Conservation (phyloP, 2,329 filamentous ascomycete genomes). For the Aspergillus aculeatinus region DNA sequence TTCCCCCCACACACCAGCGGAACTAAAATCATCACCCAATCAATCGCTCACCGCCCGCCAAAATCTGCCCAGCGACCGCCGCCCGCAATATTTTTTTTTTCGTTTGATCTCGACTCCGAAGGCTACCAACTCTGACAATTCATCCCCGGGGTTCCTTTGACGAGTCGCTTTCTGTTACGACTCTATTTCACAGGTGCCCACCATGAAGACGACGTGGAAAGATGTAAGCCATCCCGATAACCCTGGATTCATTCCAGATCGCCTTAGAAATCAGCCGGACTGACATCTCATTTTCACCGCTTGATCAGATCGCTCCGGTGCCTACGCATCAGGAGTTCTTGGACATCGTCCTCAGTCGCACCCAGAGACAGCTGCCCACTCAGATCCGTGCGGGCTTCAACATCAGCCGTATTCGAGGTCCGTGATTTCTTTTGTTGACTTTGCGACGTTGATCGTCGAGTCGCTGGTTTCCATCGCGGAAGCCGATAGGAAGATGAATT, state of each 20-base stretch:
- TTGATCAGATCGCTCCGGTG: slow-evolving; percentile 69
- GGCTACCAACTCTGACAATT: slow-evolving; percentile 6
- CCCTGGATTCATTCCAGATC: not conserved
- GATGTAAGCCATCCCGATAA: slow-evolving; percentile 41
- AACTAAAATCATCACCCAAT: not conserved
- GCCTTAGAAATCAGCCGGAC: not conserved
- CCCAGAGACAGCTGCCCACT: slow-evolving; percentile 87
- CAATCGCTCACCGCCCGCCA: slow-evolving; percentile 18
- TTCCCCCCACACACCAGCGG: not conserved
- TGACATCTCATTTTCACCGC: slow-evolving; percentile 40
- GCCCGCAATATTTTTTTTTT: slow-evolving; percentile 20
- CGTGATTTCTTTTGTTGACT: slow-evolving; percentile 8
- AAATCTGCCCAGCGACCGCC: slow-evolving; percentile 21
- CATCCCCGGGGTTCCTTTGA: slow-evolving; percentile 5
- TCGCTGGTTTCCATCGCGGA: not conserved
- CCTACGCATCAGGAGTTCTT: slow-evolving; percentile 94
- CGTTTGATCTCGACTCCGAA: slow-evolving; percentile 9
- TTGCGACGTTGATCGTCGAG: not conserved
- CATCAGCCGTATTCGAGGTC: slow-evolving; percentile 81
- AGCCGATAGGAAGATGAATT: not conserved
- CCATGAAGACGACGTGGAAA: slow-evolving; percentile 62
- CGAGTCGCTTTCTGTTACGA: slow-evolving; percentile 11
- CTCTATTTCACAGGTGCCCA: slow-evolving; percentile 31
- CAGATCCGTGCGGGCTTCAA: slow-evolving; percentile 96
- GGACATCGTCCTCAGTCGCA: slow-evolving; percentile 93